phyloP scores from a whole-genome alignment of 257 asterid genomes.

The Solanum clarkiae region DNA sequence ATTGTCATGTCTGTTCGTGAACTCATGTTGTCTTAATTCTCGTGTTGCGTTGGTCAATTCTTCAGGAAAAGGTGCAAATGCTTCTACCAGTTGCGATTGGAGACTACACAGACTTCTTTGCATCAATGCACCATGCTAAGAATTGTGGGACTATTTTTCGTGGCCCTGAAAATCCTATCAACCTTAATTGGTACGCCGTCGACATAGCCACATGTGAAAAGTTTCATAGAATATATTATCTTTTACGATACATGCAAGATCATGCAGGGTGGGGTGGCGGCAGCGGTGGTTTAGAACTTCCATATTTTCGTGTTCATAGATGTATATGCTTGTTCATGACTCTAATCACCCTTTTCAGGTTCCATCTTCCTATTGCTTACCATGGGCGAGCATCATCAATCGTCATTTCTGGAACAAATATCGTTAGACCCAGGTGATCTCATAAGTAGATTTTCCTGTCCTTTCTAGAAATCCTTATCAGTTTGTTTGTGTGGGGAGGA shows the following conservation, averaged over 20 bases:
- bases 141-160: conserved; percentile 87
- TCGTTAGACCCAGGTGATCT: conserved; percentile 81
- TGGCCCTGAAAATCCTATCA: conserved; percentile 68
- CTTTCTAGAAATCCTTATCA: background rate
- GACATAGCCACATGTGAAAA: background rate
- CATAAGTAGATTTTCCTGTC: background rate
- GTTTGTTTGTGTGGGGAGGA: background rate
- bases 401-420: conserved; percentile 86
- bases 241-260: background rate
- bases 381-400: conserved; percentile 97
- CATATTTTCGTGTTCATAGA: background rate
- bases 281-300: background rate
- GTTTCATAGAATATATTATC: background rate
- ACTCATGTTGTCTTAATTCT: background rate
- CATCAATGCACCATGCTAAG: conserved; percentile 79
- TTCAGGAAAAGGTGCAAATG: conserved; percentile 71
- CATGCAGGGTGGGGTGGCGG: no score
- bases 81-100: conserved; percentile 83
- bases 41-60: background rate
- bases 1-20: background rate
- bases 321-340: background rate
- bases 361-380: conserved; percentile 89
- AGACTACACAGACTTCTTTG: conserved; percentile 92
- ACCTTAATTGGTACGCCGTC: conserved; percentile 53
- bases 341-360: conserved; percentile 38